Evolutionary conservation across 2,329 filamentous ascomycete species (phyloP).

Genomic region (Macrophomina tecta): DNA sequence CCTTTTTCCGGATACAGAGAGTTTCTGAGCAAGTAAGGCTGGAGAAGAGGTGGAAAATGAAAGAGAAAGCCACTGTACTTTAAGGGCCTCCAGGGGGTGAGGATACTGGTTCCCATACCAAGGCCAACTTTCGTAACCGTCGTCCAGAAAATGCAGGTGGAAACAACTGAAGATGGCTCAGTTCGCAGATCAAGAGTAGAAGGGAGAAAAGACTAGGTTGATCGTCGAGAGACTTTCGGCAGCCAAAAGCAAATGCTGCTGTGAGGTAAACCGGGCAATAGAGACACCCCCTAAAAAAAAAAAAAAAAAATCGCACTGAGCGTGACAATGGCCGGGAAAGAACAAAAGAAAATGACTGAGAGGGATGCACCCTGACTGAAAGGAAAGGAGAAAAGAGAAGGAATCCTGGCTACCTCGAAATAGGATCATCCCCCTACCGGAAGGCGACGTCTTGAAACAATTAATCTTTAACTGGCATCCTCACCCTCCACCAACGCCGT

Average conservation of each 20-base stretch:
- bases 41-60: constrained; percentile 1
- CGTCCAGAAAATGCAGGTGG: constrained; percentile 20
- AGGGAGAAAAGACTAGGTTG: background rate
- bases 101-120: constrained; percentile 16
- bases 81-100: background rate
- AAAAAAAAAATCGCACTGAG: background rate
- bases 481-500: constrained; percentile 2
- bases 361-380: background rate
- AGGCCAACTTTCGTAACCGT: constrained; percentile 23
- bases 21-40: background rate
- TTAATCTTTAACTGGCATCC: constrained; percentile 23
- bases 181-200: background rate
- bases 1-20: background rate
- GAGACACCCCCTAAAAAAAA: background rate
- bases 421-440: background rate
- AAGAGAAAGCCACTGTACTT: background rate
- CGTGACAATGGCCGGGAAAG: background rate
- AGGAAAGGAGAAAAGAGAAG: background rate
- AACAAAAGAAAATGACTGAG: constrained; percentile 11
- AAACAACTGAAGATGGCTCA: constrained; percentile 8
- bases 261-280: constrained; percentile 3
- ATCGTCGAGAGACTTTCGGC: constrained; percentile 9
- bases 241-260: background rate
- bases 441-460: background rate
- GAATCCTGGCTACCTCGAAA: background rate